Percentiles rank a stretch among this genome's conserved stretches.
phyloP scores from a whole-genome alignment of 495 filamentous ascomycete genomes.

The Xeromyces bisporus region DNA sequence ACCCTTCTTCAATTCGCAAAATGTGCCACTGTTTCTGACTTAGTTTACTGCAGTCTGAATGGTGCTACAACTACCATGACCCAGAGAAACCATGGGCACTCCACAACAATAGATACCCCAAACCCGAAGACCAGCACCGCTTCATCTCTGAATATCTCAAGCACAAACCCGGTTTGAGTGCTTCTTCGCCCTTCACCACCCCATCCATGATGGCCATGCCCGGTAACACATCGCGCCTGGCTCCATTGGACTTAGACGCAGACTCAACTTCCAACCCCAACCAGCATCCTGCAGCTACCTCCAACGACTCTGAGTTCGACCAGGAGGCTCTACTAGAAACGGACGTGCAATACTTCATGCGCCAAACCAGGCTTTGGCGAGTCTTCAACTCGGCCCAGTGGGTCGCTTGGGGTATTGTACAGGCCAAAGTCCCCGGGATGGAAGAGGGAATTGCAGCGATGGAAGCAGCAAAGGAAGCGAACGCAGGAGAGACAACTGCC shows the following conservation, averaged over 20 bases:
- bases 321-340: constrained; percentile 42
- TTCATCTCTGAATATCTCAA: constrained; percentile 79
- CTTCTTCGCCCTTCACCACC: constrained; percentile 37
- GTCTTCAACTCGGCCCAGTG: constrained; percentile 76
- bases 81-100: constrained; percentile 43
- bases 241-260: constrained; percentile 21
- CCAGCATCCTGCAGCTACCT: constrained; percentile 5
- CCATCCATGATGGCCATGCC: constrained; percentile 21
- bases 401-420: constrained; percentile 92
- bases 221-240: constrained; percentile 12
- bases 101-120: constrained; percentile 56
- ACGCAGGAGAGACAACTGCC: constrained; percentile 1
- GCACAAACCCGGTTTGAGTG: constrained; percentile 46
- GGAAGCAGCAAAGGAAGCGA: constrained; percentile 1
- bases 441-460: constrained; percentile 17
- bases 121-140: constrained; percentile 57
- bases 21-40: too few relatives aligned
- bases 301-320: constrained; percentile 36
- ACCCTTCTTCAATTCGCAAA: too few relatives aligned
- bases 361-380: constrained; percentile 72
- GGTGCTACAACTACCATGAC: constrained; percentile 96
- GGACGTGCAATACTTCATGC: constrained; percentile 49
- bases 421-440: constrained; percentile 65
- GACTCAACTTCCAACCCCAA: constrained; percentile 7
- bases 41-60: constrained; percentile 65